phyloP scores from a whole-genome alignment of 345 rosid genomes.

The Salix udensis region DNA sequence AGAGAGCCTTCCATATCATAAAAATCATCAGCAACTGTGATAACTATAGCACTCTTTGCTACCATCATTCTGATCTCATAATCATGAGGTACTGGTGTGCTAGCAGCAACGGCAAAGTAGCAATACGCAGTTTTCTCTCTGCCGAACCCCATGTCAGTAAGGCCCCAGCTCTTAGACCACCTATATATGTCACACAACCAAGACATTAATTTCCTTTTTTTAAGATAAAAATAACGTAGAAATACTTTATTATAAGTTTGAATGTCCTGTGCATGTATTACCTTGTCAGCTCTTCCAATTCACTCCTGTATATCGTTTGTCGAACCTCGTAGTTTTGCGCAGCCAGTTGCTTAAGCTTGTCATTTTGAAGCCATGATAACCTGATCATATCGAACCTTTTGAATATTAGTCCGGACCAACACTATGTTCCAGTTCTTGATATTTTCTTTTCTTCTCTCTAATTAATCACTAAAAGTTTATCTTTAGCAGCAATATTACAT shows the following conservation, averaged over 20 bases:
- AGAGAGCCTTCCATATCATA: constrained; percentile 54
- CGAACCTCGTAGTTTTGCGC: constrained; percentile 31
- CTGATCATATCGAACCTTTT: constrained; percentile 17
- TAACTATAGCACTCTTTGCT: constrained; percentile 44
- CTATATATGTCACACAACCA: constrained; percentile 26
- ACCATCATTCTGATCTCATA: constrained; percentile 29
- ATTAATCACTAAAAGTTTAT: background rate
- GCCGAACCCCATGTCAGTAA: constrained; percentile 55
- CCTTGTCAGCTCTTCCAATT: constrained; percentile 48
- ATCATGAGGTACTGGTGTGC: constrained; percentile 36
- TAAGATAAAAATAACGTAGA: too few relatives aligned
- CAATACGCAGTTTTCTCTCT: constrained; percentile 57
- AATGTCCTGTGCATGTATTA: background rate
- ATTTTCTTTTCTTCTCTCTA: background rate
- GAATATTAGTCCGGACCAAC: background rate
- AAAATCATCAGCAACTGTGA: constrained; percentile 67
- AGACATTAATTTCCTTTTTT: background rate
- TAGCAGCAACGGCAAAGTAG: constrained; percentile 47
- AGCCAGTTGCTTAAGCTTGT: constrained; percentile 43
- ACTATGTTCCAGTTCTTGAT: background rate
- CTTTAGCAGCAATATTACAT: too few relatives aligned
- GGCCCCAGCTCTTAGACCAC: constrained; percentile 50
- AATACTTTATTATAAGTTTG: too few relatives aligned
- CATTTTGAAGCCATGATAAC: constrained; percentile 27
- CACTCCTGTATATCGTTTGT: constrained; percentile 42